phyloP scores from a whole-genome alignment of 2,329 filamentous ascomycete species.

The Ophiostoma ips region DNA sequence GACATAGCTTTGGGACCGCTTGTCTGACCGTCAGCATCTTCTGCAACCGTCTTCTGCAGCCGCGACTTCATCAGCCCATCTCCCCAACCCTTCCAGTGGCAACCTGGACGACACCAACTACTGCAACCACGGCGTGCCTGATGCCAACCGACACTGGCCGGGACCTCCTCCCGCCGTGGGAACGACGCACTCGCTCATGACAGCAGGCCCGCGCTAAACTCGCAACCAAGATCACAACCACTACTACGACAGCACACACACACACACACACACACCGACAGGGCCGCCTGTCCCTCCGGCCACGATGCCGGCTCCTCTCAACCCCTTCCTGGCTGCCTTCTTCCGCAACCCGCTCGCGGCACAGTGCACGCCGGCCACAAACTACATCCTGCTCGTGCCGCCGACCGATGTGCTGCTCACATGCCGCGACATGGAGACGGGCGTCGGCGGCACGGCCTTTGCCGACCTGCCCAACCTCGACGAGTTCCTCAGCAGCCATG shows the following conservation, averaged over 20 bases:
- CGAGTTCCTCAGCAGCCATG: constrained; percentile 94
- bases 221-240: too few species aligned
- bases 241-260: constrained; percentile 22
- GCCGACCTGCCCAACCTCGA: constrained; percentile 75
- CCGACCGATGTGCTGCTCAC: constrained; percentile 84
- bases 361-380: constrained; percentile 83
- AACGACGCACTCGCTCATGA: not conserved
- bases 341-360: constrained; percentile 87
- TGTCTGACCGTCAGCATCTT: too few species aligned
- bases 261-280: too few species aligned
- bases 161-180: constrained; percentile 8
- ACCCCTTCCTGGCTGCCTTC: constrained; percentile 96
- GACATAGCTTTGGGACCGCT: too few species aligned
- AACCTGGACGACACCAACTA: not conserved
- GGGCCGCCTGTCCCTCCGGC: not conserved
- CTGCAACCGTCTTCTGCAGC: not conserved
- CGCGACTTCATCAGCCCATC: not conserved
- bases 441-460: constrained; percentile 44
- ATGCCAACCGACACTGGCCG: constrained; percentile 6
- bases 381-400: constrained; percentile 88
- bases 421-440: constrained; percentile 71
- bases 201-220: too few species aligned
- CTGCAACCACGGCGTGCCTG: too few species aligned
- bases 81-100: not conserved
- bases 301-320: constrained; percentile 49